Evolutionary conservation across 768 basidiomycete genomes (phyloP).

Genomic region (Sistotremastrum suecicum): DNA sequence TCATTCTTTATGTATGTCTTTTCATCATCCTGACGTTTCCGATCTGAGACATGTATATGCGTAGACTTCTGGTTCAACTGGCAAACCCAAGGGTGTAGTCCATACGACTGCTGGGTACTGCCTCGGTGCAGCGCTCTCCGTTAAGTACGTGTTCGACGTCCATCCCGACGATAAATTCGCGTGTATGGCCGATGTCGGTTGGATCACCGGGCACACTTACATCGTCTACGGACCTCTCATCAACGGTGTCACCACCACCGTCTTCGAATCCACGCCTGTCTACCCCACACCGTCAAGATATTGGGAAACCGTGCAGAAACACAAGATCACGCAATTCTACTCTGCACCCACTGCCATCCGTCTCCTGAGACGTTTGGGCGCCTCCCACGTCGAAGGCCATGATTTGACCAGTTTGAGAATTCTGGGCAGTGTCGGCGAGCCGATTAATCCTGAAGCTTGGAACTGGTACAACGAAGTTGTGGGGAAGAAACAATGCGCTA

Average conservation of each 20-base stretch:
- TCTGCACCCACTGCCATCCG: slow-evolving; percentile 91
- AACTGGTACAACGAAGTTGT: slow-evolving; percentile 97
- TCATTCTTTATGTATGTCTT: slow-evolving; percentile 87
- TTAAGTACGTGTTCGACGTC: slow-evolving; percentile 96
- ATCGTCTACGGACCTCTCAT: slow-evolving; percentile 91
- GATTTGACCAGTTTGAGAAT: slow-evolving; percentile 77
- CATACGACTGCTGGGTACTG: slow-evolving; percentile 84
- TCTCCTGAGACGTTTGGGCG: slow-evolving; percentile 72
- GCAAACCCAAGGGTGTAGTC: slow-evolving; percentile 95
- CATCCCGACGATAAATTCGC: slow-evolving; percentile 94
- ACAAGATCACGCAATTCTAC: slow-evolving; percentile 94
- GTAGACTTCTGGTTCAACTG: slow-evolving; percentile 87
- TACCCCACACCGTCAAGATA: slow-evolving; percentile 94
- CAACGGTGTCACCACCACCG: slow-evolving; percentile 72
- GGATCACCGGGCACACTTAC: slow-evolving; percentile 97
- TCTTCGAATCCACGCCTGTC: slow-evolving; percentile 94
- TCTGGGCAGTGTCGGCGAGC: slow-evolving; percentile 90
- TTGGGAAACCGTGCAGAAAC: slow-evolving; percentile 90
- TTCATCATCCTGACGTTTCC: background rate
- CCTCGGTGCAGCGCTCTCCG: slow-evolving; percentile 78
- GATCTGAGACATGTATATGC: slow-evolving; percentile 4
- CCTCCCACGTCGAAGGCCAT: slow-evolving; percentile 69
- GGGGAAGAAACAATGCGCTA: slow-evolving; percentile 74
- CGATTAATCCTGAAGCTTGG: slow-evolving; percentile 99
- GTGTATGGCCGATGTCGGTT: slow-evolving; percentile 98